A percentile compares a stretch with the other conserved stretches of the same genome.
Conservation (phyloP, 1,284 basidiomycete species). For the Microbotryum violaceum region DNA sequence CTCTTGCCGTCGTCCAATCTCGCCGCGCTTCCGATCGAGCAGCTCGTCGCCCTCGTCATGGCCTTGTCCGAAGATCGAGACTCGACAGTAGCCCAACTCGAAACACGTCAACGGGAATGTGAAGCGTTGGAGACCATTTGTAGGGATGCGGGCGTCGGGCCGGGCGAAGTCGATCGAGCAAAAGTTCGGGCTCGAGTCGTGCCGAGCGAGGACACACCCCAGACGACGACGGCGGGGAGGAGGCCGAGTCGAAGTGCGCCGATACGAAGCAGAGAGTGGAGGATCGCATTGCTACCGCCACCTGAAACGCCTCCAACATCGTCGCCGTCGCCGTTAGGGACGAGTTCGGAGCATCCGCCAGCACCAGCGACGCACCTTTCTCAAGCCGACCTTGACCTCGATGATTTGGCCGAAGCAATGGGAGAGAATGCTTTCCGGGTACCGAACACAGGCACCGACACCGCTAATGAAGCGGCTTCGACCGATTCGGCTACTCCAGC, state of each 20-base stretch:
- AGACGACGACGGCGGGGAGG: not conserved
- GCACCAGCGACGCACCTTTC: not conserved
- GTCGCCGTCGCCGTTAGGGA: not conserved
- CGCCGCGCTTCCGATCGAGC: conserved; percentile 2
- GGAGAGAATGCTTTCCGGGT: conserved; percentile 28
- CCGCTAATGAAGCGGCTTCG: not conserved
- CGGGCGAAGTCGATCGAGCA: conserved; percentile 22
- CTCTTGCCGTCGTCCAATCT: conserved; percentile 1
- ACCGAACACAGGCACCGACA: not conserved
- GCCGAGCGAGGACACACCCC: too few relatives aligned
- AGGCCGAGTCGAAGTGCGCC: not conserved
- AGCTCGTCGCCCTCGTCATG: conserved; percentile 23
- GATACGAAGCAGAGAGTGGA: conserved; percentile 13
- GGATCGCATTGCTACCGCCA: conserved; percentile 2
- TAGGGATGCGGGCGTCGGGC: conserved; percentile 3
- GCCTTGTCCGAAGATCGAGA: conserved; percentile 14
- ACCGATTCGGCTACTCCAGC: not conserved
- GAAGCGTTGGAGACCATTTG: conserved; percentile 16
- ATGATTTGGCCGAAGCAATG: conserved; percentile 29
- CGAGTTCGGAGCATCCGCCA: not conserved
- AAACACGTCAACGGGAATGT: conserved; percentile 1
- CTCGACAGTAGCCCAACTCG: not conserved
- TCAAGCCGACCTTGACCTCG: conserved; percentile 27
- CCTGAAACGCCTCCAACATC: not conserved
- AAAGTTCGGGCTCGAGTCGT: conserved; percentile 13